A percentile compares a stretch with the other conserved stretches of the same genome.
Evolutionary conservation across 306 rosid genomes (phyloP).

Genomic region (Pyrus bretschneideri): DNA sequence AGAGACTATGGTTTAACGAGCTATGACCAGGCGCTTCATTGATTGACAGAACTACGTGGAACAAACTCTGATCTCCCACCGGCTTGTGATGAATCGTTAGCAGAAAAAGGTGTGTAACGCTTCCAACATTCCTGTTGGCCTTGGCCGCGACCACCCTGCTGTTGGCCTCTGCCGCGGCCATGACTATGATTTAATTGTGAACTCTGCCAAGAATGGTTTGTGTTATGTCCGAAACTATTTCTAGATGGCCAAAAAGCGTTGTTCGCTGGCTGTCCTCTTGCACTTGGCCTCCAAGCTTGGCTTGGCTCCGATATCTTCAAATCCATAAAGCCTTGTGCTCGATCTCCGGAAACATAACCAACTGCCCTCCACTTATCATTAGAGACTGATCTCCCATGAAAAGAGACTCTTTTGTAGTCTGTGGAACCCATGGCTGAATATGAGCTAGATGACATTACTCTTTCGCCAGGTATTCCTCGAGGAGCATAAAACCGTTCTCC

Average conservation of each 20-base stretch:
- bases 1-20: too few species aligned
- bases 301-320: neutral
- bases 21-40: neutral
- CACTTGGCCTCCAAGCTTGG: neutral
- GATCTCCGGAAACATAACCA: neutral
- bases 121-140: too few species aligned
- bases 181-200: neutral
- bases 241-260: slow-evolving; percentile 4
- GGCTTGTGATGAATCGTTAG: neutral
- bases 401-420: neutral
- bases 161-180: too few species aligned
- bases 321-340: neutral
- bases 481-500: neutral
- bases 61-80: neutral
- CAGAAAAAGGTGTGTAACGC: neutral
- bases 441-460: neutral
- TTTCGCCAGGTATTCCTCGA: neutral
- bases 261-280: neutral
- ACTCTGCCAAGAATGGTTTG: neutral
- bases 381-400: neutral
- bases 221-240: neutral
- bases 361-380: neutral
- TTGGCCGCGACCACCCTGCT: too few species aligned
- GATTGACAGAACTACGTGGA: neutral
- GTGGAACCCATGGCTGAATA: neutral